Evolutionary conservation across 1,284 basidiomycete genomes (phyloP).

Genomic region (Somion occarium): DNA sequence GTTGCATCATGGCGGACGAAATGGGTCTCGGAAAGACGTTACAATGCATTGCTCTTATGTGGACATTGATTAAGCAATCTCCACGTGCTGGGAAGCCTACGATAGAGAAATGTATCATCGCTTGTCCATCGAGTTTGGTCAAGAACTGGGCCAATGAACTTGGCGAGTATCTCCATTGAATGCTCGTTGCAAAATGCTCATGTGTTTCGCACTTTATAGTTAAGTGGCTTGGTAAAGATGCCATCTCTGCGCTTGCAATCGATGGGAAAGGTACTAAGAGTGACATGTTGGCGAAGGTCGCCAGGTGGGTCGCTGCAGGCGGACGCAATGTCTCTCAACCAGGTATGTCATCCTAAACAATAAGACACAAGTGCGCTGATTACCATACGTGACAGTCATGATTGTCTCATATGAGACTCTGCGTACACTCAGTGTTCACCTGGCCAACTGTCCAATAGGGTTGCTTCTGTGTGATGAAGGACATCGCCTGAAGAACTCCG

Average conservation of each 20-base stretch:
- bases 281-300: constrained; percentile 74
- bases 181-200: not conserved
- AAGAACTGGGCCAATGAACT: constrained; percentile 99
- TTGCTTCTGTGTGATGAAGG: constrained; percentile 95
- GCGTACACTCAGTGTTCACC: constrained; percentile 72
- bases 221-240: constrained; percentile 90
- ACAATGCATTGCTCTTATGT: constrained; percentile 94
- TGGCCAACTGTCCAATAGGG: constrained; percentile 82
- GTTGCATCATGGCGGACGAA: constrained; percentile 99
- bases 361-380: not conserved
- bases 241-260: constrained; percentile 77
- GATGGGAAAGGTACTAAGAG: constrained; percentile 89
- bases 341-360: constrained; percentile 43
- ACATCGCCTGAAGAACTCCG: constrained; percentile 95
- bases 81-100: constrained; percentile 81
- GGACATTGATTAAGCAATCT: constrained; percentile 97
- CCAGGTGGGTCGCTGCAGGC: constrained; percentile 81
- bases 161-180: constrained; percentile 40
- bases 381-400: constrained; percentile 67
- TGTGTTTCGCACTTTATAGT: constrained; percentile 38
- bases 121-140: constrained; percentile 94
- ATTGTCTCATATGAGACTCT: constrained; percentile 99
- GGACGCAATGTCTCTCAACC: constrained; percentile 89
- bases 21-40: constrained; percentile 98
- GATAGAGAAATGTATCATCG: constrained; percentile 98